Percentiles rank a stretch among this genome's conserved stretches.
phyloP scores from a whole-genome alignment of 1,139 yeast genomes.

The Geotrichum armillariae region DNA sequence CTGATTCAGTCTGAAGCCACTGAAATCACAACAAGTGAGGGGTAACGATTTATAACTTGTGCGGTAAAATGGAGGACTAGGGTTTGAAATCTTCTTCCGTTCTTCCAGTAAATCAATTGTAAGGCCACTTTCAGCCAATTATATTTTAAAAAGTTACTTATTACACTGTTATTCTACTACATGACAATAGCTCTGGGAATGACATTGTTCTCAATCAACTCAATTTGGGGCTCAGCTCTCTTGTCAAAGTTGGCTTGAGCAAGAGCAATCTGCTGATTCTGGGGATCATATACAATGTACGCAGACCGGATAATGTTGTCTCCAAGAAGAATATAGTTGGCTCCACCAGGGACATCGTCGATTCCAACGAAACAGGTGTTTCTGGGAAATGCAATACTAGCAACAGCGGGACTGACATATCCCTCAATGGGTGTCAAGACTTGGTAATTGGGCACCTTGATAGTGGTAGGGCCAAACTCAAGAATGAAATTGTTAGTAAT shows the following conservation, averaged over 20 bases:
- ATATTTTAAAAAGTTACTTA: too few species aligned
- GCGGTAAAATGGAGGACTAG: slow-evolving; percentile 5
- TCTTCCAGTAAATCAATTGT: neutral
- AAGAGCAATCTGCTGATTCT: slow-evolving; percentile 50
- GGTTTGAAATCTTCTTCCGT: neutral
- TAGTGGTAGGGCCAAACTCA: slow-evolving; percentile 47
- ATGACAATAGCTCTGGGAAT: slow-evolving; percentile 14
- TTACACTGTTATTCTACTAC: neutral
- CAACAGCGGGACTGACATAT: slow-evolving; percentile 36
- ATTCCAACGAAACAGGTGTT: slow-evolving; percentile 41
- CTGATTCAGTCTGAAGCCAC: too few species aligned
- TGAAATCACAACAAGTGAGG: slow-evolving; percentile 9
- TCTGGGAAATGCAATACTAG: slow-evolving; percentile 38
- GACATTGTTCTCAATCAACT: slow-evolving; percentile 33
- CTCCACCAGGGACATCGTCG: slow-evolving; percentile 33
- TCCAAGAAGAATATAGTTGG: slow-evolving; percentile 43
- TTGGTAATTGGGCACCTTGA: slow-evolving; percentile 49
- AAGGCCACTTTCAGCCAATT: neutral
- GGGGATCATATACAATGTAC: slow-evolving; percentile 57
- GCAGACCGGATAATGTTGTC: slow-evolving; percentile 55
- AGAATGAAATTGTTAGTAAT: slow-evolving; percentile 41
- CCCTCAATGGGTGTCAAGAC: slow-evolving; percentile 43
- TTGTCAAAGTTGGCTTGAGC: slow-evolving; percentile 47
- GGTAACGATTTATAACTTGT: slow-evolving; percentile 2
- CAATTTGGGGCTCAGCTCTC: slow-evolving; percentile 30